A percentile compares a stretch with the other conserved stretches of the same genome.
phyloP scores from a whole-genome alignment of 768 basidiomycete genomes.

The Mycena galericulata region DNA sequence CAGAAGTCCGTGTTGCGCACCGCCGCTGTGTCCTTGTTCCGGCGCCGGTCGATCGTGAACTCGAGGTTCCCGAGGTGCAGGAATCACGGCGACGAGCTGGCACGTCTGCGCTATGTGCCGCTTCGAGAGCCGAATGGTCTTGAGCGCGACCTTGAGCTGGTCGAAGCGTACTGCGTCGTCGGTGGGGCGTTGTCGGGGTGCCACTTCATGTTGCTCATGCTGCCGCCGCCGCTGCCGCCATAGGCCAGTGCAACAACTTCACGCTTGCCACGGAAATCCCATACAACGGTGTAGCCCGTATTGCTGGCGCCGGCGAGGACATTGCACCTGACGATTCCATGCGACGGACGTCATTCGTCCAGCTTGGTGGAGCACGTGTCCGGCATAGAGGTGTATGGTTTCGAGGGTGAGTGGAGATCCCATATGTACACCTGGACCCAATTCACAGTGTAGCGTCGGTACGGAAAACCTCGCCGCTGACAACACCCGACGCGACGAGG shows the following conservation, averaged over 20 bases:
- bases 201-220: slow-evolving; percentile 99
- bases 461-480: slow-evolving; percentile 82
- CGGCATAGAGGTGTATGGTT: slow-evolving; percentile 88
- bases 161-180: slow-evolving; percentile 90
- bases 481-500: slow-evolving; percentile 90
- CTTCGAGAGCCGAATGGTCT: slow-evolving; percentile 93
- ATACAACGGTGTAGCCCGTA: slow-evolving; percentile 96
- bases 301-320: slow-evolving; percentile 95
- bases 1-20: slow-evolving; percentile 88
- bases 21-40: too few relatives aligned
- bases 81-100: too few relatives aligned
- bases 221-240: slow-evolving; percentile 82
- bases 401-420: slow-evolving; percentile 93
- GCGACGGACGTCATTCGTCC: slow-evolving; percentile 94
- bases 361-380: slow-evolving; percentile 86
- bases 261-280: slow-evolving; percentile 94
- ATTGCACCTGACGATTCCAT: slow-evolving; percentile 94
- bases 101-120: slow-evolving; percentile 93
- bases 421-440: slow-evolving; percentile 88
- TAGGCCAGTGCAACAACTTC: slow-evolving; percentile 95
- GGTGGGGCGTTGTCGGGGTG: slow-evolving; percentile 93
- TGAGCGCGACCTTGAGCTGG: slow-evolving; percentile 94
- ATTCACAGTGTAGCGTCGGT: background rate
- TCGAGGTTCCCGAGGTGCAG: too few relatives aligned
- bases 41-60: too few relatives aligned